Percentiles rank a stretch among this genome's conserved stretches.
Evolutionary conservation across 2,329 filamentous ascomycete genomes (phyloP).

Genomic region (Penicillium psychrosexuale): DNA sequence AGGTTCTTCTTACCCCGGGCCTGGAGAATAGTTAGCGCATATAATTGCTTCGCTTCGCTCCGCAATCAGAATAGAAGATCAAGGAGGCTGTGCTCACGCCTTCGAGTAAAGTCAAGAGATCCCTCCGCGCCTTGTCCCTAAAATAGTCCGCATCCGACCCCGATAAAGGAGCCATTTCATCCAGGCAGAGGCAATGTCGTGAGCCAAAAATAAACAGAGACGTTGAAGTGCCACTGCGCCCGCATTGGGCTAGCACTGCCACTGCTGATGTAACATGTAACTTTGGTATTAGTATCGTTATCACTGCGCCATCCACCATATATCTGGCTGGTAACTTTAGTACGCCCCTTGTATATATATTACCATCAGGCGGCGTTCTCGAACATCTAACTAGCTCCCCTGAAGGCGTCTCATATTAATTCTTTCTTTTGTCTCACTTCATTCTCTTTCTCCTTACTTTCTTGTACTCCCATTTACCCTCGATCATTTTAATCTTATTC

Average conservation of each 20-base stretch:
- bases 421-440: conserved; percentile 12
- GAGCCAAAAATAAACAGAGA: conserved; percentile 23
- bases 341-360: not conserved
- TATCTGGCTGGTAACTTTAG: not conserved
- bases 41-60: not conserved
- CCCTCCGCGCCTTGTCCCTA: conserved; percentile 67
- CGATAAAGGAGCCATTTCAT: conserved; percentile 23
- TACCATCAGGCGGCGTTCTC: conserved; percentile 10
- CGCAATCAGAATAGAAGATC: conserved; percentile 2
- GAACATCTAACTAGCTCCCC: conserved; percentile 10
- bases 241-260: conserved; percentile 19
- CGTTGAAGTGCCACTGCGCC: conserved; percentile 17
- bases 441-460: conserved; percentile 2
- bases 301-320: not conserved
- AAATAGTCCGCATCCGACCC: conserved; percentile 45
- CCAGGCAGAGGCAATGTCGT: conserved; percentile 15
- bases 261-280: conserved; percentile 16
- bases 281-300: conserved; percentile 5
- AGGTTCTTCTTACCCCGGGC: conserved; percentile 98
- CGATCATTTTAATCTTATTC: conserved; percentile 1
- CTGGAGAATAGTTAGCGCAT: conserved; percentile 49
- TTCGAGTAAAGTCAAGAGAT: conserved; percentile 87
- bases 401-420: conserved; percentile 13
- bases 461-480: not conserved
- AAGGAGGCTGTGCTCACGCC: conserved; percentile 66